Conservation (phyloP, 305 asterid species). For the Coffea humblotiana region DNA sequence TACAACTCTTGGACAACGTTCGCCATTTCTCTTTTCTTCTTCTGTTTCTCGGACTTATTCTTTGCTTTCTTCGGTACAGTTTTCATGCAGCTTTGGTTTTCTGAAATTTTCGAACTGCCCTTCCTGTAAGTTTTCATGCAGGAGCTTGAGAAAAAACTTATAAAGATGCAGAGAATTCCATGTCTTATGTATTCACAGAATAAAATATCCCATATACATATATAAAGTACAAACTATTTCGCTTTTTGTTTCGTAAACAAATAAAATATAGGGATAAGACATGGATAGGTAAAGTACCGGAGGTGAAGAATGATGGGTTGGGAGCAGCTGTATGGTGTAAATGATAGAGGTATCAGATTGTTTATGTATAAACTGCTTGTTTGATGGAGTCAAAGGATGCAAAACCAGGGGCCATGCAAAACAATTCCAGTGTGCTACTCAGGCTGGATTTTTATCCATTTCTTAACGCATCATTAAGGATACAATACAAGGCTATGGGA, state of each 20-base stretch:
- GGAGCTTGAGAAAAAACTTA: not conserved
- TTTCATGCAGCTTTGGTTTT: too few species aligned
- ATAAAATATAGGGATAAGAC: not conserved
- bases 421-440: slow-evolving; percentile 26
- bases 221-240: not conserved
- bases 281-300: not conserved
- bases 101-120: not conserved
- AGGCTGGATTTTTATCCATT: slow-evolving; percentile 15
- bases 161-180: not conserved
- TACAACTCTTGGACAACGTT: slow-evolving; percentile 16
- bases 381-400: slow-evolving; percentile 21
- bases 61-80: not conserved
- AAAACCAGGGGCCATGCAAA: slow-evolving; percentile 32
- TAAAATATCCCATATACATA: too few species aligned
- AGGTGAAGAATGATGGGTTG: not conserved
- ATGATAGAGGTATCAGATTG: not conserved
- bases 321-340: slow-evolving; percentile 3
- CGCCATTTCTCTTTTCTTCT: not conserved
- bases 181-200: too few species aligned
- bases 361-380: slow-evolving; percentile 5
- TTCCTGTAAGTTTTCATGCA: not conserved
- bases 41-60: not conserved
- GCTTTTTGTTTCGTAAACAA: not conserved
- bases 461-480: not conserved
- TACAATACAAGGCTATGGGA: not conserved